A percentile compares a stretch with the other conserved stretches of the same genome.
Evolutionary conservation across 805 yeast genomes (phyloP).

Genomic region (Yarrowia osloensis): DNA sequence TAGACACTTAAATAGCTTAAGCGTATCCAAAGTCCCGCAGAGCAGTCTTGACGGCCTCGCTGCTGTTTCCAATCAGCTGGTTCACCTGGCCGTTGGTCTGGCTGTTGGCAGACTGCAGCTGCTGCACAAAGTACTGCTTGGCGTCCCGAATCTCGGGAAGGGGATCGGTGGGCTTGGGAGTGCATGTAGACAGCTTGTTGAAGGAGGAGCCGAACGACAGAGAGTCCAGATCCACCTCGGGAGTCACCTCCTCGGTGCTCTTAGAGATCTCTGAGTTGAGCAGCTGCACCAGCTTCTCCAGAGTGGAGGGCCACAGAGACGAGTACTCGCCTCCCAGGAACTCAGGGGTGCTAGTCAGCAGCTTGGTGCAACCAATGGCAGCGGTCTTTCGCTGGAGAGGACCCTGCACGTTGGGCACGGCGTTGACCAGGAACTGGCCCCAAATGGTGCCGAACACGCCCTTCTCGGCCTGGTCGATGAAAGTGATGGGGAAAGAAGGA

Average conservation of each 20-base stretch:
- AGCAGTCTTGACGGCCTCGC: slow-evolving; percentile 6
- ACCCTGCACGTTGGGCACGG: slow-evolving; percentile 45
- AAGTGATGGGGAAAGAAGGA: slow-evolving; percentile 56
- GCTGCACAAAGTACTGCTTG: slow-evolving; percentile 36
- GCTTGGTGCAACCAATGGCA: slow-evolving; percentile 52
- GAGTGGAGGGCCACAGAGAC: slow-evolving; percentile 47
- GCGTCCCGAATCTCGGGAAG: slow-evolving; percentile 49
- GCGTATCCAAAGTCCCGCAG: slow-evolving; percentile 25
- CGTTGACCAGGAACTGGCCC: slow-evolving; percentile 41
- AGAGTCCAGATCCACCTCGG: slow-evolving; percentile 60
- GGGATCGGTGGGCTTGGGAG: slow-evolving; percentile 69
- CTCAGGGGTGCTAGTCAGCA: slow-evolving; percentile 45
- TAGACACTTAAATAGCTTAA: not conserved
- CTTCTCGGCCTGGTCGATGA: slow-evolving; percentile 45
- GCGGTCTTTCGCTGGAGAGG: slow-evolving; percentile 50
- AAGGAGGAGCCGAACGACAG: slow-evolving; percentile 84
- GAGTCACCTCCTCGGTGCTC: slow-evolving; percentile 40
- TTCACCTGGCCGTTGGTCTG: slow-evolving; percentile 31
- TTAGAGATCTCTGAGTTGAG: slow-evolving; percentile 47
- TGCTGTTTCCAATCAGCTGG: slow-evolving; percentile 16
- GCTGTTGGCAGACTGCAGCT: slow-evolving; percentile 33
- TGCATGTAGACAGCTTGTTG: slow-evolving; percentile 69
- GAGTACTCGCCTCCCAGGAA: slow-evolving; percentile 50
- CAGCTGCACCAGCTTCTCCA: slow-evolving; percentile 49
- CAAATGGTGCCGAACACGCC: slow-evolving; percentile 45